Conservation (phyloP, 2,329 filamentous ascomycete genomes). For the Ophiobolus disseminans region DNA sequence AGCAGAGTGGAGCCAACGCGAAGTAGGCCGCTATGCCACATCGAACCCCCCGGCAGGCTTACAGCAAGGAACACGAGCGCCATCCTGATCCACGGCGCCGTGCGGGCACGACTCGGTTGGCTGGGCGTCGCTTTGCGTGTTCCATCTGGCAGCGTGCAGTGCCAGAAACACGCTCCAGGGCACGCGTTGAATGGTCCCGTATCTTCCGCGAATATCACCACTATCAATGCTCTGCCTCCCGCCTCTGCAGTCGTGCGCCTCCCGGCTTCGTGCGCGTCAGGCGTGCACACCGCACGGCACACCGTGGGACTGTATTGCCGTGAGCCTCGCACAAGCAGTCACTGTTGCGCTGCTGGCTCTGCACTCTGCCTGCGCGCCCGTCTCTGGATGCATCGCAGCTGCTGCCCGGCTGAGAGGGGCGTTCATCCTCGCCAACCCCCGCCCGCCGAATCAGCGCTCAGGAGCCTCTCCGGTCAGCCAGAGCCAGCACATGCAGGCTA, state of each 20-base stretch:
- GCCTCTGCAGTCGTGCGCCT: conserved; percentile 6
- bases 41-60: conserved; percentile 28
- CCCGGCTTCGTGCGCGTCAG: conserved; percentile 10
- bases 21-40: conserved; percentile 27
- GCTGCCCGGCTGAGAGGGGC: conserved; percentile 20
- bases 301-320: conserved; percentile 17
- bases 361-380: conserved; percentile 11
- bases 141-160: conserved; percentile 35
- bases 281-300: conserved; percentile 10
- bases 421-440: conserved; percentile 28
- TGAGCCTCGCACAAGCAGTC: conserved; percentile 19
- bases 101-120: conserved; percentile 26
- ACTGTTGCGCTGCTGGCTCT: conserved; percentile 19
- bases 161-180: conserved; percentile 44
- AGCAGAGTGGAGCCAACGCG: conserved; percentile 23
- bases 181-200: conserved; percentile 35
- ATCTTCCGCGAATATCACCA: conserved; percentile 23
- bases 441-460: conserved; percentile 38
- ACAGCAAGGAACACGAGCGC: conserved; percentile 43
- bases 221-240: conserved; percentile 10
- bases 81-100: conserved; percentile 23
- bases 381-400: neutral
- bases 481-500: conserved; percentile 49
- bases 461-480: conserved; percentile 38
- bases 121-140: conserved; percentile 33